phyloP scores from a whole-genome alignment of 495 filamentous ascomycete genomes.

The Penicillium goetzii region DNA sequence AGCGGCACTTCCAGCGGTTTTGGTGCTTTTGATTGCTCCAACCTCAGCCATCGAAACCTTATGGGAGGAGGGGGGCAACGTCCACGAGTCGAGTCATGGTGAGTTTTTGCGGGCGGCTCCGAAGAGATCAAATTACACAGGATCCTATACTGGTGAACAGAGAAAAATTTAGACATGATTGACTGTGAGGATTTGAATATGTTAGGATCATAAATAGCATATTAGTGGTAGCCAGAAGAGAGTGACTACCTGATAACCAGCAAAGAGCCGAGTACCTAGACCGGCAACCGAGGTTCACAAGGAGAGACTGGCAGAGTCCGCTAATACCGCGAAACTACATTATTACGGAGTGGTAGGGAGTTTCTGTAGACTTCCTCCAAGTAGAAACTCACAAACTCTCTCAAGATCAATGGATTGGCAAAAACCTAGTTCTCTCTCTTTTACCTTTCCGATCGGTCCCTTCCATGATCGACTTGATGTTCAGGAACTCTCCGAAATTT shows the following conservation, averaged over 20 bases:
- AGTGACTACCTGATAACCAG: neutral
- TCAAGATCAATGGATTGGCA: slow-evolving; percentile 4
- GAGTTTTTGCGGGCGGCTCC: neutral
- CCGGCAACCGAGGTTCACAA: neutral
- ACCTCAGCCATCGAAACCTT: neutral
- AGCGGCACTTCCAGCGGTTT: neutral
- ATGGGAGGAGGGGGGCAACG: neutral
- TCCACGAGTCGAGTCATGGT: neutral
- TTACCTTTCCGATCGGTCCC: neutral
- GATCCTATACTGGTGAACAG: neutral
- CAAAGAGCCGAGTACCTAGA: neutral
- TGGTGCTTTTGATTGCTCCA: neutral
- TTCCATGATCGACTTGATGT: neutral
- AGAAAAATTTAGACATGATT: neutral
- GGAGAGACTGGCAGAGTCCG: neutral
- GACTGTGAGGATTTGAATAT: neutral
- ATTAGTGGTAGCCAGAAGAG: neutral
- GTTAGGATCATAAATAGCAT: neutral
- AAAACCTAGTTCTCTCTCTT: neutral
- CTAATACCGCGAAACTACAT: neutral
- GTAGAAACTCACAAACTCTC: neutral
- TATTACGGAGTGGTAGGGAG: neutral
- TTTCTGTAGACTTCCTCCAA: neutral
- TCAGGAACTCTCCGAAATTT: neutral
- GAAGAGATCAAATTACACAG: neutral